phyloP scores from a whole-genome alignment of 2,329 filamentous ascomycete genomes.

The Fusarium domesticum region DNA sequence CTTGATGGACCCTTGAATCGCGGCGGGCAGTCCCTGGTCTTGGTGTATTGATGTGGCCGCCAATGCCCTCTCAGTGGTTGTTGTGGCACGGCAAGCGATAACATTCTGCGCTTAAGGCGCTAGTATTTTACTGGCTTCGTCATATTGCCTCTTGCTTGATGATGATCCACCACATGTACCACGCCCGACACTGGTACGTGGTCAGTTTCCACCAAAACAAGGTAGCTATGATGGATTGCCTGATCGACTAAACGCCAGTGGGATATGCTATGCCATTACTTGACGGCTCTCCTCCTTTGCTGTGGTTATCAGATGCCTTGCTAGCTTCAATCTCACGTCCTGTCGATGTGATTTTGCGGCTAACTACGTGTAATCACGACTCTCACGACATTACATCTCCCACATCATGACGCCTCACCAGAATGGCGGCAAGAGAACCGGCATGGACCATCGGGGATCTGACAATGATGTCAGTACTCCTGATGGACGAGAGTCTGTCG shows the following conservation, averaged over 20 bases:
- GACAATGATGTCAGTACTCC: constrained; percentile 7
- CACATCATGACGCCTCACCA: constrained; percentile 17
- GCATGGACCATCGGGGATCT: constrained; percentile 8
- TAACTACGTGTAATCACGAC: not conserved
- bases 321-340: not conserved
- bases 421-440: constrained; percentile 13
- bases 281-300: not conserved
- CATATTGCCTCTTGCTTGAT: not conserved
- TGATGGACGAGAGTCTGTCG: constrained; percentile 20
- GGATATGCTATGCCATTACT: not conserved
- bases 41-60: not conserved
- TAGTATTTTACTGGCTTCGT: not conserved
- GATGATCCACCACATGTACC: not conserved
- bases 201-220: not conserved
- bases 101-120: not conserved
- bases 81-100: no score
- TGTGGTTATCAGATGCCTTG: not conserved
- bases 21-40: not conserved
- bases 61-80: not conserved
- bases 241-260: not conserved
- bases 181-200: not conserved
- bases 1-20: not conserved
- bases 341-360: not conserved
- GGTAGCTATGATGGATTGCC: not conserved
- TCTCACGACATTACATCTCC: not conserved